These are phyloP conservation scores for Circinella umbellata DNA, from an alignment of 371 early-diverging fungal genomes.

Conservation along the genomic window DNA sequence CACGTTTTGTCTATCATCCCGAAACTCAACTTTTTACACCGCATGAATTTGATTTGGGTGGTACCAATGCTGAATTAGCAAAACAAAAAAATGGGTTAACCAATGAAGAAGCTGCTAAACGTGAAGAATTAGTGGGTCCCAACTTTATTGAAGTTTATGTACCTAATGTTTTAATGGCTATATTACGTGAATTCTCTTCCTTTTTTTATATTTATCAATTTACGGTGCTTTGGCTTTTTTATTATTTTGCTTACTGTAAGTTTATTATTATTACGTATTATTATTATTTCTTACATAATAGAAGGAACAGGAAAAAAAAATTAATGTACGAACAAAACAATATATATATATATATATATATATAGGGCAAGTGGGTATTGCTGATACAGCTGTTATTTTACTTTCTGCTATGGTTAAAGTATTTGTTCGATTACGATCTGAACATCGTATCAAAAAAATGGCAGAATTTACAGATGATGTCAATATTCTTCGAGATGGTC, in stretches of 20 bases:
- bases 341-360: neutral
- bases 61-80: constrained; percentile 52
- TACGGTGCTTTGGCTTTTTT: constrained; percentile 74
- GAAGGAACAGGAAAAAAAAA: neutral
- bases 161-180: constrained; percentile 55
- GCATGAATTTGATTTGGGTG: constrained; percentile 59
- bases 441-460: constrained; percentile 69
- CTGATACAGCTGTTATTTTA: constrained; percentile 73
- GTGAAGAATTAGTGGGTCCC: constrained; percentile 69
- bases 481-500: constrained; percentile 61
- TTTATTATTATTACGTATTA: neutral
- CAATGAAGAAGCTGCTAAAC: constrained; percentile 53
- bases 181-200: constrained; percentile 68
- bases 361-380: constrained; percentile 69
- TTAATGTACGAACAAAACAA: neutral
- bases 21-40: constrained; percentile 57
- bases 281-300: neutral
- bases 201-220: constrained; percentile 85
- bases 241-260: constrained; percentile 72
- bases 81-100: constrained; percentile 57
- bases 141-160: constrained; percentile 74
- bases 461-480: constrained; percentile 61
- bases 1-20: constrained; percentile 70
- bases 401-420: constrained; percentile 76
- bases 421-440: constrained; percentile 62